Base-by-base conservation (phyloP, 768 basidiomycete species). In the Epithele typhae region DNA sequence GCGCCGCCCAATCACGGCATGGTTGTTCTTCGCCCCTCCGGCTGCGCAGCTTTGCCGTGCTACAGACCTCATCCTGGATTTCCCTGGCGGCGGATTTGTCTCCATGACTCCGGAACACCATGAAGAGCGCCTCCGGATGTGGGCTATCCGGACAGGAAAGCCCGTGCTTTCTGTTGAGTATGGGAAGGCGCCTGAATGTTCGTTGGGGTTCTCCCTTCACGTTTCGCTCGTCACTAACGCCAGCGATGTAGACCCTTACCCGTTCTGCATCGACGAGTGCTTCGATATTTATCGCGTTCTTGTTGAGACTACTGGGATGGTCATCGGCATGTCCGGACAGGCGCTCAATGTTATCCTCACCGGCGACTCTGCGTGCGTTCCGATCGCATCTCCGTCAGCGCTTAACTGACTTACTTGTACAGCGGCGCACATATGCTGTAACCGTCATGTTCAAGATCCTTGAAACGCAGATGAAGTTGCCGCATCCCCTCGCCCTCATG, bases 41-140 rank as follows among this genome's bases (percentile, higher is more conserved):
- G 80, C 82, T 49, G 66, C 68, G 21, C 78, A 86, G 49, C 71
- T 95, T 32, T 71, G 73, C 22, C 70, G 75, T 36, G 70, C 81
- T 12, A 87, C 80, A 9, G 91, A 98, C 57, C 71, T 98, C 19
- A 84, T 97, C 32, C 70, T 97, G 22, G 96, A 98, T 60, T 82
- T 90, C 46, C 95, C 96, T 12, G 96, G 96, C 4, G 96, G 96
- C 5, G 96, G 96, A 0, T 99, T 97, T 64, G 84, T 98, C 40
- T 88, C 92, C 19, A 96, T 98, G 93, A 79, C 77, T 5, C 96
- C 96, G 2, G 87, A 91, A 58, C 93, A 97, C 65, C 96, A 99
- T 55, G 95, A 96, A 67, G 95, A 98, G 62, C 78, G 96, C 12
- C 72, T 97, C 46, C 74, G 89, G 43, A 74, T 76, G 56, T 98